phyloP scores from a whole-genome alignment of 257 asterid genomes.

The Anisodus acutangulus region DNA sequence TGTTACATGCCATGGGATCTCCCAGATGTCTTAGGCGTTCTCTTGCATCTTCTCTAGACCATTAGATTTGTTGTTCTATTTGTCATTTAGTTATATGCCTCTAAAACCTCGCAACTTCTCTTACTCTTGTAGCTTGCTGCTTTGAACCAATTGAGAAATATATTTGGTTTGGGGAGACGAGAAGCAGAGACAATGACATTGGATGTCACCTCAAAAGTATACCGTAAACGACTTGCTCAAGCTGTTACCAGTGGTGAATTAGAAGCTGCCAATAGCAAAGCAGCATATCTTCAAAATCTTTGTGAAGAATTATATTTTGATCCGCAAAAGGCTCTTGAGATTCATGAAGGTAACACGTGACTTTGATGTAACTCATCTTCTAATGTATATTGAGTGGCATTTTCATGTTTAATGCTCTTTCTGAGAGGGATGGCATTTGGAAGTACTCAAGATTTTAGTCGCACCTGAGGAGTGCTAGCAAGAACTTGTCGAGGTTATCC shows the following conservation, averaged over 20 bases:
- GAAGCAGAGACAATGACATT: slow-evolving; percentile 82
- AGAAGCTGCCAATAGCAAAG: slow-evolving; percentile 82
- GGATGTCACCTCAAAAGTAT: slow-evolving; percentile 79
- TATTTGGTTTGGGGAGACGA: slow-evolving; percentile 86
- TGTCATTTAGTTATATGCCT: slow-evolving; percentile 23
- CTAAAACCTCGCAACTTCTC: slow-evolving; percentile 33
- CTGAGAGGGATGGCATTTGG: background rate
- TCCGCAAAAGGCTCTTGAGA: slow-evolving; percentile 85
- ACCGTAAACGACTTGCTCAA: slow-evolving; percentile 88
- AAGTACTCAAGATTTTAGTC: slow-evolving; percentile 6
- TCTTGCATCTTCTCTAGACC: slow-evolving; percentile 12
- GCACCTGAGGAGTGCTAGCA: background rate
- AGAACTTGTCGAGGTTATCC: slow-evolving; percentile 19
- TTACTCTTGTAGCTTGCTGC: slow-evolving; percentile 71
- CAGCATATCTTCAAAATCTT: slow-evolving; percentile 87
- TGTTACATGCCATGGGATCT: slow-evolving; percentile 10
- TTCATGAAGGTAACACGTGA: slow-evolving; percentile 73
- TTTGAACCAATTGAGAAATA: slow-evolving; percentile 78
- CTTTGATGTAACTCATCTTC: slow-evolving; percentile 30
- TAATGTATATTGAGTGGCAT: slow-evolving; percentile 7
- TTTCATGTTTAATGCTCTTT: background rate
- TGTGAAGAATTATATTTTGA: slow-evolving; percentile 93
- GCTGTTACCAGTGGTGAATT: slow-evolving; percentile 90
- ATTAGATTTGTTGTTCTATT: slow-evolving; percentile 5
- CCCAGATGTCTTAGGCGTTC: background rate